phyloP scores from a whole-genome alignment of 2,329 filamentous ascomycete genomes.

The Aspergillus tanneri region DNA sequence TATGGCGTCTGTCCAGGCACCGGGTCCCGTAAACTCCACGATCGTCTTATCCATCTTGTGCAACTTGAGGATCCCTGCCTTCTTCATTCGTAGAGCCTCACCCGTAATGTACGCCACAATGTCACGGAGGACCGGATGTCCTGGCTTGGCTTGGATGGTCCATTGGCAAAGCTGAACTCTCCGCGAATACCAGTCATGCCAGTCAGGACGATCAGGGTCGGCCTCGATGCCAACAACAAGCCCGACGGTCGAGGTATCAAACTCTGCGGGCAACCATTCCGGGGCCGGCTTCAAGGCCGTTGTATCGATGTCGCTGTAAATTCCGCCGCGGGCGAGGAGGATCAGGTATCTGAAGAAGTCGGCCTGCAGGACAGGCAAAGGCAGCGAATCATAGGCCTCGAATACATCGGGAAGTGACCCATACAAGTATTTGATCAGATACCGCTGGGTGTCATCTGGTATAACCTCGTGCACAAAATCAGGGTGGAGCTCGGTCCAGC shows the following conservation, averaged over 20 bases:
- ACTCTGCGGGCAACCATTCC: conserved; percentile 79
- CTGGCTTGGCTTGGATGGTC: conserved; percentile 95
- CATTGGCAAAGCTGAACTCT: conserved; percentile 98
- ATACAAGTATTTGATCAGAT: conserved; percentile 83
- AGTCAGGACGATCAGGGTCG: conserved; percentile 88
- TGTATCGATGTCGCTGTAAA: conserved; percentile 94
- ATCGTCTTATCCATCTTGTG: conserved; percentile 69
- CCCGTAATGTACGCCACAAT: conserved; percentile 83
- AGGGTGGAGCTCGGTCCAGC: conserved; percentile 84
- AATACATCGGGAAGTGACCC: conserved; percentile 75
- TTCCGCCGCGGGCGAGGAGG: conserved; percentile 72
- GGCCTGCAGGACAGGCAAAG: conserved; percentile 72
- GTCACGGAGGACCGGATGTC: conserved; percentile 86
- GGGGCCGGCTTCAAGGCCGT: conserved; percentile 75
- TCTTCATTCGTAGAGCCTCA: conserved; percentile 73
- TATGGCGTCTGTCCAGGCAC: conserved; percentile 87
- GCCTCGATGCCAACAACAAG: conserved; percentile 94
- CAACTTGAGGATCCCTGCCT: conserved; percentile 61
- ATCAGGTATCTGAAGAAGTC: conserved; percentile 77
- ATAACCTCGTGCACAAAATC: conserved; percentile 96
- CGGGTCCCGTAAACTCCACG: conserved; percentile 92
- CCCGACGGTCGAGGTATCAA: conserved; percentile 75
- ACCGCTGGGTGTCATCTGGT: conserved; percentile 80
- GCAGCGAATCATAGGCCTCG: conserved; percentile 71
- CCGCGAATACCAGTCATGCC: conserved; percentile 93